Conservation (phyloP, 306 rosid species). For the Echinosophora koreensis region DNA sequence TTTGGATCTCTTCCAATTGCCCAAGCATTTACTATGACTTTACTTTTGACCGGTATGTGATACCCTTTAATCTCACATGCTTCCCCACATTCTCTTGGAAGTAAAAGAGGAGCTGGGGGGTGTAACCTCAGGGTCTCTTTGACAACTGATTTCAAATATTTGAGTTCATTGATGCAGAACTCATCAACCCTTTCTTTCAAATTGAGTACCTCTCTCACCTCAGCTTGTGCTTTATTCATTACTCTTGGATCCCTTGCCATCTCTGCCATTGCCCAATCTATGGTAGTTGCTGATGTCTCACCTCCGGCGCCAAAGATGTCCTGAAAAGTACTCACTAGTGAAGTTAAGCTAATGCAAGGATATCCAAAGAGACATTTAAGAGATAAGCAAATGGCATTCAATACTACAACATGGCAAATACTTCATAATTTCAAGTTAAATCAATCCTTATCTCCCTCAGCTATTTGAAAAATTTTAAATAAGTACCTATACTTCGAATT, state of each 20-base stretch:
- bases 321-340: neutral
- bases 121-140: slow-evolving; percentile 50
- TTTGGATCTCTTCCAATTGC: slow-evolving; percentile 55
- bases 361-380: neutral
- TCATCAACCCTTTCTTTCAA: slow-evolving; percentile 28
- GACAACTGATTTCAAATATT: slow-evolving; percentile 50
- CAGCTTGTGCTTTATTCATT: slow-evolving; percentile 47
- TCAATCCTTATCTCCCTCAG: too few species aligned
- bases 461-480: too few species aligned
- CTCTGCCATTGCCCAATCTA: slow-evolving; percentile 45
- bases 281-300: slow-evolving; percentile 43
- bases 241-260: slow-evolving; percentile 39
- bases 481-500: too few species aligned
- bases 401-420: neutral
- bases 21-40: slow-evolving; percentile 45
- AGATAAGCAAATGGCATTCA: neutral
- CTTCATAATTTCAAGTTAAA: neutral
- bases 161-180: slow-evolving; percentile 3
- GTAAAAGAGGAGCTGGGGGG: slow-evolving; percentile 41
- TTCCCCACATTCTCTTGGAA: slow-evolving; percentile 43
- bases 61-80: slow-evolving; percentile 45
- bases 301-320: slow-evolving; percentile 43
- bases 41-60: slow-evolving; percentile 41
- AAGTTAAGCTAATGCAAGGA: slow-evolving; percentile 11
- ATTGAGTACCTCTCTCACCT: slow-evolving; percentile 20